Evolutionary conservation across 176 grass and related monocot species (phyloP).

Genomic region (Leersia perrieri): DNA sequence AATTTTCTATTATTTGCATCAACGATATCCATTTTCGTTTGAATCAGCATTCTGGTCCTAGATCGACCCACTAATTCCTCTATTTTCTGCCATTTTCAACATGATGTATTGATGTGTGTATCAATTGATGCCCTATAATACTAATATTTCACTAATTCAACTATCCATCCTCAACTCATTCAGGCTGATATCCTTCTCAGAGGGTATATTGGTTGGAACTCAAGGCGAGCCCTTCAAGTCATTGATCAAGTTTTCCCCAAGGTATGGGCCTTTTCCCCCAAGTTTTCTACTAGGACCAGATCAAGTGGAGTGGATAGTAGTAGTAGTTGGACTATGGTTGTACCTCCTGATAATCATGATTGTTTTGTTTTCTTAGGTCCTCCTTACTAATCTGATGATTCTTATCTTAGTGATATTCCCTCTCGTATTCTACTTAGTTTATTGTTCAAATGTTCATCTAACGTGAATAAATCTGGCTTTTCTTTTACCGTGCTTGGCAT

Average conservation of each 20-base stretch:
- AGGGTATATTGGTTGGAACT: slow-evolving; percentile 89
- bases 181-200: slow-evolving; percentile 86
- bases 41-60: neutral
- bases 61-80: neutral
- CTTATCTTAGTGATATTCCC: neutral
- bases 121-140: neutral
- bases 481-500: neutral
- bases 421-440: neutral
- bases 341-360: neutral
- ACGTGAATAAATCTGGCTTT: neutral
- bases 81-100: neutral
- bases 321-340: neutral
- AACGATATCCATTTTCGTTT: neutral
- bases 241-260: slow-evolving; percentile 81
- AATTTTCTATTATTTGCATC: neutral
- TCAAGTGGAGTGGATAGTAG: neutral
- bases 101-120: neutral
- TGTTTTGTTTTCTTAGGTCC: neutral
- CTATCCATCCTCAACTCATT: slow-evolving; percentile 15
- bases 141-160: slow-evolving; percentile 8
- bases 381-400: neutral
- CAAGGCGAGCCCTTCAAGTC: slow-evolving; percentile 74
- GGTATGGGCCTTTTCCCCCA: slow-evolving; percentile 33
- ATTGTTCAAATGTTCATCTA: neutral
- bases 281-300: neutral